These are phyloP conservation scores for Actinomucor elegans DNA, from an alignment of 371 early-diverging fungal species.

Conservation along the genomic window DNA sequence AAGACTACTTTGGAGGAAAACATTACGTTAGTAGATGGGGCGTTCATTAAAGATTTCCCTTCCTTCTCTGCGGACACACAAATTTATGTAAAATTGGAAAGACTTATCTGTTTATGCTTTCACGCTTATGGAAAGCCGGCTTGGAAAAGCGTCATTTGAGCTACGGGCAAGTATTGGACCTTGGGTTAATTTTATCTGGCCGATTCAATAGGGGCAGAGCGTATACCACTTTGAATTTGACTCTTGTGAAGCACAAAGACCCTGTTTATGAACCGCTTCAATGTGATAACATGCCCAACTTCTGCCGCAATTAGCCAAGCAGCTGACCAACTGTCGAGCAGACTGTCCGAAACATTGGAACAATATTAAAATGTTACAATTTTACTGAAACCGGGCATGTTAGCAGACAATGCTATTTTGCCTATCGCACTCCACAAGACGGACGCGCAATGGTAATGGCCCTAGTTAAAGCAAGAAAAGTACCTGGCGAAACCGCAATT, in stretches of 20 bases:
- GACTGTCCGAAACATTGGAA: background rate
- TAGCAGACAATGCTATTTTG: background rate
- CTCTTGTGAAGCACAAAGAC: too few relatives aligned
- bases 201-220: too few relatives aligned
- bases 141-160: background rate
- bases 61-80: background rate
- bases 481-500: too few relatives aligned
- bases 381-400: background rate
- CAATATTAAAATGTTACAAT: background rate
- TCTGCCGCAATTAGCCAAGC: background rate
- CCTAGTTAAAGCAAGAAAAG: too few relatives aligned
- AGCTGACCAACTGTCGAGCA: background rate
- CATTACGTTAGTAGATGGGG: background rate
- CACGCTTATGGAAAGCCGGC: background rate
- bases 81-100: background rate
- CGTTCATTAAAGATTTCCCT: background rate
- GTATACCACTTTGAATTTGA: too few relatives aligned
- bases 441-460: too few relatives aligned
- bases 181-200: too few relatives aligned
- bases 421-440: too few relatives aligned
- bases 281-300: constrained; percentile 1
- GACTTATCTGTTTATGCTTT: background rate
- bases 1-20: background rate
- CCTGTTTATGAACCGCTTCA: background rate
- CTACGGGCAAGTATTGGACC: background rate